A percentile compares a stretch with the other conserved stretches of the same genome.
phyloP scores from a whole-genome alignment of 208 protist genomes.

The Acanthamoeba royreba region DNA sequence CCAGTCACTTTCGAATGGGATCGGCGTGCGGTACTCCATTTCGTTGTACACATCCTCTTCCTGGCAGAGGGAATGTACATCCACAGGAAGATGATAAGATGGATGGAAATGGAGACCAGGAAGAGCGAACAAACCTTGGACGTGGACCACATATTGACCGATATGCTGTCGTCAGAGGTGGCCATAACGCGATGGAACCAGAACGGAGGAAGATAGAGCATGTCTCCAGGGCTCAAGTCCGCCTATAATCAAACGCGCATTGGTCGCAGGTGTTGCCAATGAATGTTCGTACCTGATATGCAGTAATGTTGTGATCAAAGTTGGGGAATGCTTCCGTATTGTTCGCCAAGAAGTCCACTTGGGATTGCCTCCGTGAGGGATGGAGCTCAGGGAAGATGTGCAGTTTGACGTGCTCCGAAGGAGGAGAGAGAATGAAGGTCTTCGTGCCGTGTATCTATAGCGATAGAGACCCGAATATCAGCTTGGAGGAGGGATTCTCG shows the following conservation, averaged over 20 bases:
- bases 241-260: not conserved
- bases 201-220: slow-evolving; percentile 18
- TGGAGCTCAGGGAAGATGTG: not conserved
- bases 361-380: not conserved
- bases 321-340: not conserved
- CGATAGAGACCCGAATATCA: too few relatives aligned
- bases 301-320: not conserved
- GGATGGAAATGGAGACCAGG: not conserved
- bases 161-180: not conserved
- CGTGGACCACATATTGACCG: slow-evolving; percentile 27
- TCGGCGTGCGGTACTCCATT: not conserved
- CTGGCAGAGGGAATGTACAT: not conserved
- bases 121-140: not conserved
- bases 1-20: not conserved
- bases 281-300: not conserved
- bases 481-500: not conserved
- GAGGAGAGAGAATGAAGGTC: not conserved
- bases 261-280: not conserved
- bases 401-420: not conserved
- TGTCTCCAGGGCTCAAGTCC: not conserved
- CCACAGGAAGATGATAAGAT: not conserved
- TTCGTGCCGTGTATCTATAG: not conserved
- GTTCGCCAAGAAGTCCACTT: not conserved
- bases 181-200: slow-evolving; percentile 33
- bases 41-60: not conserved